These are phyloP conservation scores for Ceratobasidium theobromae DNA, from an alignment of 1,284 basidiomycete genomes.

Conservation along the genomic window DNA sequence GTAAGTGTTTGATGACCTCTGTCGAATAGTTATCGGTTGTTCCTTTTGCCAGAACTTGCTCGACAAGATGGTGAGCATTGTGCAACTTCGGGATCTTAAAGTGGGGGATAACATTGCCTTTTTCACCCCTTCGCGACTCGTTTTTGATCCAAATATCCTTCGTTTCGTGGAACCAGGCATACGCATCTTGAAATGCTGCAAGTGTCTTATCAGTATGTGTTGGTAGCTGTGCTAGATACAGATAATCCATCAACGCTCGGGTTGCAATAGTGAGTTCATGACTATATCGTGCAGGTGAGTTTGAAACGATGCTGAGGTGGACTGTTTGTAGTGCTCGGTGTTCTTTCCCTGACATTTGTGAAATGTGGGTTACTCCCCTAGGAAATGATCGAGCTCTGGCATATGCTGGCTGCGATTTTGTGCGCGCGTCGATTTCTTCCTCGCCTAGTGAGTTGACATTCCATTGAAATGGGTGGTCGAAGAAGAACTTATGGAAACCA, in stretches of 20 bases:
- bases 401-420: neutral
- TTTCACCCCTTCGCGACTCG: neutral
- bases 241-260: neutral
- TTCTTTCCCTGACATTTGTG: conserved; percentile 8
- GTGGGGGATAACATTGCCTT: neutral
- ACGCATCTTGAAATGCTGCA: neutral
- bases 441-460: conserved; percentile 26
- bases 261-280: neutral
- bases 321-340: neutral
- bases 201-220: neutral
- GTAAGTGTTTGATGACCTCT: neutral
- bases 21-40: neutral
- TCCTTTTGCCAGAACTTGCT: neutral
- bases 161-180: neutral
- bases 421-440: conserved; percentile 27
- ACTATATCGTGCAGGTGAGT: neutral
- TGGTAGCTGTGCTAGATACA: neutral
- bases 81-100: conserved; percentile 2
- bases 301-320: neutral
- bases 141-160: neutral
- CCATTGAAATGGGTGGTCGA: conserved; percentile 30
- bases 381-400: neutral
- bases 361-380: neutral
- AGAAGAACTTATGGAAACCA: conserved; percentile 31
- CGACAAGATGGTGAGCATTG: neutral